These are phyloP conservation scores for Rhytidhysteron rufulum DNA, from an alignment of 2,329 filamentous ascomycete genomes.

Conservation along the genomic window DNA sequence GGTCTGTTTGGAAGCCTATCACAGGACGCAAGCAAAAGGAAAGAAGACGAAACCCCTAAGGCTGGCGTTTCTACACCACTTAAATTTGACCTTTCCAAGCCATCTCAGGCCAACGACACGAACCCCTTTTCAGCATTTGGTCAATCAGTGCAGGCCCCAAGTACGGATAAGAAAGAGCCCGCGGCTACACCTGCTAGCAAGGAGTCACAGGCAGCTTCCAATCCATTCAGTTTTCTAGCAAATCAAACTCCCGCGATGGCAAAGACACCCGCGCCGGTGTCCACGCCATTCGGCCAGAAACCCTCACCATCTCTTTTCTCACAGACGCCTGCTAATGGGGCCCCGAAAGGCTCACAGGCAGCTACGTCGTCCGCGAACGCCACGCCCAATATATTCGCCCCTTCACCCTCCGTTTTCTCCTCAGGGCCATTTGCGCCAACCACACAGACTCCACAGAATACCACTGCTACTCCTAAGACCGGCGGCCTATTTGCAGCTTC, in stretches of 20 bases:
- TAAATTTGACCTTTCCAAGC: neutral
- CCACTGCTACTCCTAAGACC: too few species aligned
- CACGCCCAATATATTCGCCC: neutral
- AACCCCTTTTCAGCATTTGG: too few species aligned
- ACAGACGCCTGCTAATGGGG: neutral
- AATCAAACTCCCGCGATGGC: neutral
- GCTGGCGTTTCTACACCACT: neutral
- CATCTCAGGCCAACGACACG: neutral
- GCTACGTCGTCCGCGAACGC: neutral
- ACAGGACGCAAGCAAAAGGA: neutral
- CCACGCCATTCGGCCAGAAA: neutral
- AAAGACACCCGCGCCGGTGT: neutral
- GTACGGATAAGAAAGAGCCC: too few species aligned
- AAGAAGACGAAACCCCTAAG: neutral
- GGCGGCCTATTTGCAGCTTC: slow-evolving; percentile 1
- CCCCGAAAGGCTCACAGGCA: neutral
- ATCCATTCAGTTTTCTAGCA: neutral
- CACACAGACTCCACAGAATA: neutral
- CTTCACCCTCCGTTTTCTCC: neutral
- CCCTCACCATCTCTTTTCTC: neutral
- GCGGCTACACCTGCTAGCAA: neutral
- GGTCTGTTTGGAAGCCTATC: slow-evolving; percentile 1
- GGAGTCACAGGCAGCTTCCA: neutral
- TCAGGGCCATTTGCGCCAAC: neutral
- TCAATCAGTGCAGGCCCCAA: too few species aligned